phyloP scores from a whole-genome alignment of 208 protist species.

The Angomonas deanei region DNA sequence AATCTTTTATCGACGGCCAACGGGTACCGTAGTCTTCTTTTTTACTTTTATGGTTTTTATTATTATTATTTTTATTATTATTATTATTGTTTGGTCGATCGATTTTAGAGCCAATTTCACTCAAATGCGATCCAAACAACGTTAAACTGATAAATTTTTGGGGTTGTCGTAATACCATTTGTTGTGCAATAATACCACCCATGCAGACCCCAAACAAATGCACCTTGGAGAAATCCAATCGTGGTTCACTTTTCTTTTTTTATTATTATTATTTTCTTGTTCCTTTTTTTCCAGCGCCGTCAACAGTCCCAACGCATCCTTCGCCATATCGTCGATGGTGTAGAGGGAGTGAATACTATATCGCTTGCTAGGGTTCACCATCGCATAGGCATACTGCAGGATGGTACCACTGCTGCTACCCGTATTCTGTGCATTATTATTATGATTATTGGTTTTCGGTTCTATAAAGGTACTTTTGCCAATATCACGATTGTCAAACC shows the following conservation, averaged over 20 bases:
- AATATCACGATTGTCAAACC: slow-evolving; percentile 77
- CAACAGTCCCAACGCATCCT: slow-evolving; percentile 62
- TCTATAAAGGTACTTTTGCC: slow-evolving; percentile 57
- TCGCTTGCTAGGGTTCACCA: slow-evolving; percentile 29
- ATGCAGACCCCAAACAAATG: slow-evolving; percentile 68
- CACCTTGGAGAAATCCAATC: slow-evolving; percentile 41
- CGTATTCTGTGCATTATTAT: slow-evolving; percentile 11
- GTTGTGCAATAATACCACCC: slow-evolving; percentile 79
- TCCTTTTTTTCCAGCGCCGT: background rate
- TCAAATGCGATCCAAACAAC: background rate
- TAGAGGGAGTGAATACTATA: slow-evolving; percentile 22
- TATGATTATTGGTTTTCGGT: slow-evolving; percentile 14
- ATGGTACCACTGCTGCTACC: slow-evolving; percentile 33
- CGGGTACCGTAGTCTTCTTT: background rate
- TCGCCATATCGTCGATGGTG: slow-evolving; percentile 59
- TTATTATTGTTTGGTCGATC: background rate
- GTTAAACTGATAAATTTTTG: background rate
- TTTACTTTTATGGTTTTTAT: background rate
- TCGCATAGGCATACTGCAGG: slow-evolving; percentile 7
- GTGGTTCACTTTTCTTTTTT: background rate
- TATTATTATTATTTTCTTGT: background rate
- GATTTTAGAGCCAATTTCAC: background rate
- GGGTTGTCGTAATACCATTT: background rate
- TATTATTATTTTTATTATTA: slow-evolving; percentile 1
- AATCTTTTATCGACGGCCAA: background rate